Conservation (phyloP, 345 rosid genomes). For the Murraya koenigii region DNA sequence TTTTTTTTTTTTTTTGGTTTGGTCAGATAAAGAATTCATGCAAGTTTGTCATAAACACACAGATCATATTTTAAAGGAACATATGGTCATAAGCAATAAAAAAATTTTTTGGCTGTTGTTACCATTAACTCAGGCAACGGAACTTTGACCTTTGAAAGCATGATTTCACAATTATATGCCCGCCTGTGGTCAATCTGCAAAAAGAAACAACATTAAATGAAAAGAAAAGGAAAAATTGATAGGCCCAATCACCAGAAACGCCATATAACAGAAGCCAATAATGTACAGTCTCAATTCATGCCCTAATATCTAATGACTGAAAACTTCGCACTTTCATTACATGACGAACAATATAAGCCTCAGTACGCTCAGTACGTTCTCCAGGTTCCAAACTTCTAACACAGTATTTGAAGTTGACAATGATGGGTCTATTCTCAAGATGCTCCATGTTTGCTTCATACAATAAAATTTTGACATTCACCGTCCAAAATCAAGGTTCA, state of each 20-base stretch:
- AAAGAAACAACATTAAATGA: background rate
- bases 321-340: background rate
- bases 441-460: background rate
- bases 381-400: background rate
- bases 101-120: conserved; percentile 20
- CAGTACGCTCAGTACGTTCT: background rate
- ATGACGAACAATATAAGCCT: background rate
- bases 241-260: background rate
- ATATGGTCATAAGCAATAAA: background rate
- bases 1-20: too few species aligned
- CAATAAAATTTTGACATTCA: conserved; percentile 1
- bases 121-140: conserved; percentile 87
- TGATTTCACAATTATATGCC: conserved; percentile 95
- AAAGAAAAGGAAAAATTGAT: background rate
- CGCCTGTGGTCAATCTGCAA: conserved; percentile 91
- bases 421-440: background rate
- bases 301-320: background rate
- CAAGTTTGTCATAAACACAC: background rate
- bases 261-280: background rate
- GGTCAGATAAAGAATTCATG: background rate
- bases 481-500: background rate
- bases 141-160: conserved; percentile 97
- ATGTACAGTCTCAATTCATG: background rate
- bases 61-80: background rate
- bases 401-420: background rate